Evolutionary conservation across 2,329 filamentous ascomycete genomes (phyloP).

Genomic region (Aspergillus melleus): DNA sequence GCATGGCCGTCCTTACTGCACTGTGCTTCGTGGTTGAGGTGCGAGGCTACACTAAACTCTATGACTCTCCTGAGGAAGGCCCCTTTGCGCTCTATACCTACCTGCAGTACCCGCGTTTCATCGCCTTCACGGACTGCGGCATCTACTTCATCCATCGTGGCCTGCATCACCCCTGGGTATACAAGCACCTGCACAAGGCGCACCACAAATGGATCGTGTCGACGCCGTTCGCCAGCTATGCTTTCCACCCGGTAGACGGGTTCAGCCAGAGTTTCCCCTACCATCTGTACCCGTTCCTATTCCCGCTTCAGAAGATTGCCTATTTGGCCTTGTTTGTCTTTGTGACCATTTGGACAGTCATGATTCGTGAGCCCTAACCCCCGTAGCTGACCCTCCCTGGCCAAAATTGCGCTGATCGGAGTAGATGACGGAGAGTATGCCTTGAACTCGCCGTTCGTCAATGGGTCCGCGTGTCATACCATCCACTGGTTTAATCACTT

Average conservation of each 20-base stretch:
- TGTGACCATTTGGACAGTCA: conserved; percentile 93
- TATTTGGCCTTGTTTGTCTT: conserved; percentile 84
- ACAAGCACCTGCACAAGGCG: conserved; percentile 89
- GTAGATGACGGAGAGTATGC: conserved; percentile 85
- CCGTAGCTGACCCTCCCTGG: background rate
- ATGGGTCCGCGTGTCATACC: conserved; percentile 93
- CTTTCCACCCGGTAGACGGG: conserved; percentile 92
- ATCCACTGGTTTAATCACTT: conserved; percentile 56
- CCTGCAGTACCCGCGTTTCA: conserved; percentile 81
- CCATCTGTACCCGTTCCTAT: conserved; percentile 86
- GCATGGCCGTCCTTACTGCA: conserved; percentile 77
- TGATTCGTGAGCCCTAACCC: conserved; percentile 60
- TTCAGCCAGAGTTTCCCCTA: conserved; percentile 86
- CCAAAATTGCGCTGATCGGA: background rate
- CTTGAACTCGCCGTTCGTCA: conserved; percentile 80
- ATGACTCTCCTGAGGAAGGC: conserved; percentile 71
- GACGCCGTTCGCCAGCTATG: conserved; percentile 85
- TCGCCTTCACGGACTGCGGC: conserved; percentile 80
- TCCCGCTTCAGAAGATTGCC: conserved; percentile 86
- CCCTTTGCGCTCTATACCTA: conserved; percentile 75
- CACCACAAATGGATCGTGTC: conserved; percentile 99
- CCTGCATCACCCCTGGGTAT: conserved; percentile 74
- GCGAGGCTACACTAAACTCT: conserved; percentile 80
- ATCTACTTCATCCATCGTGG: conserved; percentile 91
- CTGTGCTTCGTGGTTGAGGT: conserved; percentile 82